Evolutionary conservation across 2,329 filamentous ascomycete species (phyloP).

Genomic region (Venturia oleaginea): DNA sequence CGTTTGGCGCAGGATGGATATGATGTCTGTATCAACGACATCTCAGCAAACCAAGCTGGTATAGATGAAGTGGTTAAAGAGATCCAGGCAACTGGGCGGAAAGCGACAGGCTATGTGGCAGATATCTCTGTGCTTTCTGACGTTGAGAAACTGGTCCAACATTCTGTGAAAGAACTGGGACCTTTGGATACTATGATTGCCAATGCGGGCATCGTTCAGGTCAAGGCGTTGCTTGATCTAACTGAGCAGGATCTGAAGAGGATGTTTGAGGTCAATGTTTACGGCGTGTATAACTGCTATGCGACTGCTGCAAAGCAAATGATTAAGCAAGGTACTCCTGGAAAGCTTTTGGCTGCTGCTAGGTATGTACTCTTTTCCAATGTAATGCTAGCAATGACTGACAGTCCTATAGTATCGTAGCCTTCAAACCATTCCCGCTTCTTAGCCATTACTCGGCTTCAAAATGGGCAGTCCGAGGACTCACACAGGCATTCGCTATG

Average conservation of each 20-base stretch:
- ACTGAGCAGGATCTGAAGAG: constrained; percentile 47
- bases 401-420: constrained; percentile 39
- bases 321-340: constrained; percentile 46
- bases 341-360: constrained; percentile 45
- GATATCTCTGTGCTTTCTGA: constrained; percentile 51
- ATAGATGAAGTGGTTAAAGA: constrained; percentile 46
- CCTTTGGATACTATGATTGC: constrained; percentile 41
- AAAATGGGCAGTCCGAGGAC: constrained; percentile 58
- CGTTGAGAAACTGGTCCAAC: constrained; percentile 45
- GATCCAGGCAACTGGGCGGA: constrained; percentile 43
- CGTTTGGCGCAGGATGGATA: constrained; percentile 58
- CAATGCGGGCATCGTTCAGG: constrained; percentile 49
- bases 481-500: constrained; percentile 59
- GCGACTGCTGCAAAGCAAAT: constrained; percentile 54
- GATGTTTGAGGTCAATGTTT: constrained; percentile 58
- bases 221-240: constrained; percentile 45
- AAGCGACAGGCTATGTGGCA: constrained; percentile 46
- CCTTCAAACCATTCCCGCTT: constrained; percentile 50
- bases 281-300: constrained; percentile 58
- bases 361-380: constrained; percentile 23
- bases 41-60: constrained; percentile 42
- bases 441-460: constrained; percentile 54
- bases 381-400: not conserved
- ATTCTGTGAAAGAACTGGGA: constrained; percentile 45
- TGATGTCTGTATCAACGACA: constrained; percentile 56